Conservation (phyloP, 495 filamentous ascomycete genomes). For the Parachaetomium inaequale region DNA sequence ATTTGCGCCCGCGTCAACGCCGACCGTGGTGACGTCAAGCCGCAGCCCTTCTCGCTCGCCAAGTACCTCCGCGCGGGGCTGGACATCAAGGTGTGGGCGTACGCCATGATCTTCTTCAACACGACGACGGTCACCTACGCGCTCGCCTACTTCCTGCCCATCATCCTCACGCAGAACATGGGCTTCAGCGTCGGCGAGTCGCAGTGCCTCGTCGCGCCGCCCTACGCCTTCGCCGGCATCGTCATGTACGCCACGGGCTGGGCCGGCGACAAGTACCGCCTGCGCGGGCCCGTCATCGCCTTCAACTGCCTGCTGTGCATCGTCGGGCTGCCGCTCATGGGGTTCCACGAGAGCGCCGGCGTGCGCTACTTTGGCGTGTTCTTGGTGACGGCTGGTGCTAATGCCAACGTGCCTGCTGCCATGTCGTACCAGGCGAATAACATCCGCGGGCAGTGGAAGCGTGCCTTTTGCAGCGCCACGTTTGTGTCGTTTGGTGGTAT, state of each 20-base stretch:
- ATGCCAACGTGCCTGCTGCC: constrained; percentile 56
- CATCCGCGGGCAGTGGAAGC: constrained; percentile 65
- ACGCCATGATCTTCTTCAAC: constrained; percentile 57
- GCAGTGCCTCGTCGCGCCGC: constrained; percentile 63
- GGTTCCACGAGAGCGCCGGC: constrained; percentile 47
- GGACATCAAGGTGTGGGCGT: constrained; percentile 62
- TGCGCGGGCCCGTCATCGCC: constrained; percentile 56
- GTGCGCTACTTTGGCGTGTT: constrained; percentile 64
- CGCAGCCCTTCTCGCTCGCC: constrained; percentile 48
- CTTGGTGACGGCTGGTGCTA: constrained; percentile 55
- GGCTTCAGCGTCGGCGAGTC: constrained; percentile 52
- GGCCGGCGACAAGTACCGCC: constrained; percentile 53
- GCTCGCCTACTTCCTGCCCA: constrained; percentile 64
- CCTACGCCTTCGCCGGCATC: constrained; percentile 57
- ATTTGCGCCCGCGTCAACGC: constrained; percentile 56
- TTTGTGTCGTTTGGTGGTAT: constrained; percentile 58
- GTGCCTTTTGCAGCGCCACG: constrained; percentile 57
- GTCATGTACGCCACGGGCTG: constrained; percentile 54
- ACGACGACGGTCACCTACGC: constrained; percentile 59
- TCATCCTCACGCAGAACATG: constrained; percentile 58
- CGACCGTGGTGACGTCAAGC: constrained; percentile 54
- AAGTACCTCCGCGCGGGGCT: constrained; percentile 47
- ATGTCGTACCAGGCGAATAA: constrained; percentile 68
- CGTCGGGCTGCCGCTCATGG: constrained; percentile 50
- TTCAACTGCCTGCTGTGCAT: constrained; percentile 50